Base-by-base conservation (phyloP, 768 basidiomycete genomes). In the Hygrophorus pudorinus region DNA sequence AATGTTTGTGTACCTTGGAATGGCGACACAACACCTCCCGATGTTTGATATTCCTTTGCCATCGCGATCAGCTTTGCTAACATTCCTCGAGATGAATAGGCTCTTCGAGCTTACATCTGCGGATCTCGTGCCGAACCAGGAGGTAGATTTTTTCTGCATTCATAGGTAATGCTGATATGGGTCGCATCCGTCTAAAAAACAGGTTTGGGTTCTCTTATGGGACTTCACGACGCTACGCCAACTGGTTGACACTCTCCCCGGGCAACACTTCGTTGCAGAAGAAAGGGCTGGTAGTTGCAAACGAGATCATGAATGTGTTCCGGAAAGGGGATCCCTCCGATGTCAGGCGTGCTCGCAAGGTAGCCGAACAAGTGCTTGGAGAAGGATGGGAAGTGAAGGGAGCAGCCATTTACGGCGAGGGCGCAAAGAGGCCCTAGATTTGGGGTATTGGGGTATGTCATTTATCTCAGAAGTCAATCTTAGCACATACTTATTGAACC, bases 281-380 rank as follows among this genome's bases (percentile, higher is more conserved):
- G 62, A 76, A 79, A 56, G 87, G 85, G 0, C 63, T 89, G 7
- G 66, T 65, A 0, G 71, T 71, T 7, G 85, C 85, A 1, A 92
- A 91, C 53, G 77, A 78, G 48, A 96, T 99, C 56, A 92, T 97
- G 84, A 97, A 97, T 52, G 72, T 76, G 0, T 97, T 97, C 52
- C 61, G 73, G 48, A 76, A 76, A 44, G 71, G 73, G 2, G 80
- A 85, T 47, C 55, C 63, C 0, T 52, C 68, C 13, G 74, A 73
- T 18, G 67, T 89, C n/a, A 63, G 68, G 1, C 58, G 64, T 3
- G 73, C 77, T 30, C 73, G 93, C 11, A 76, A 77, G 56, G 58
- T 93, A 7, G 91, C 90, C 0, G 85, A 91, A 55, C 65, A 71
- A 12, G 68, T 98, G 0, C 84, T 98, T 47, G 94, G 94, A 12